These are phyloP conservation scores for Solanum bulbocastanum DNA, from an alignment of 257 asterid species.

Conservation along the genomic window DNA sequence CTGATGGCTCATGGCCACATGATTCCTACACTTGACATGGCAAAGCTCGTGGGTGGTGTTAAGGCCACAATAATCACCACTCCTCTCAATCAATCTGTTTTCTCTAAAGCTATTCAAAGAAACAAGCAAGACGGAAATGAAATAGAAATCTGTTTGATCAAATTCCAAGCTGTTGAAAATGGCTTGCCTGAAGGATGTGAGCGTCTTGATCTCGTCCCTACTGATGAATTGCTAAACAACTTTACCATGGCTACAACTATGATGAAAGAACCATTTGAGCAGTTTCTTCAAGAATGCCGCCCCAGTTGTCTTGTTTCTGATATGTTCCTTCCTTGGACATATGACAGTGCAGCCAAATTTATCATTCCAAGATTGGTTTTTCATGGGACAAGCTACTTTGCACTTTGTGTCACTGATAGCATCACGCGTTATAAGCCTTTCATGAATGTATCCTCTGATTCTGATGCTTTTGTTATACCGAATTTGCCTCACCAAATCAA, in stretches of 20 bases:
- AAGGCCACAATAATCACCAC: conserved; percentile 9
- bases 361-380: conserved; percentile 37
- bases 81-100: conserved; percentile 1
- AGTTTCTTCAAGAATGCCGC: conserved; percentile 10
- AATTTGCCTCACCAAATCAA: conserved; percentile 17
- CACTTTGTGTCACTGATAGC: conserved; percentile 9
- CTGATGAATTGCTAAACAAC: neutral
- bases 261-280: conserved; percentile 27
- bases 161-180: conserved; percentile 2
- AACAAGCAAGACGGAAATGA: neutral
- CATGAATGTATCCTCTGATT: conserved; percentile 22
- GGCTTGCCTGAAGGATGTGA: neutral
- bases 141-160: neutral
- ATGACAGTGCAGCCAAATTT: conserved; percentile 25
- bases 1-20: conserved; percentile 18
- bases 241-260: conserved; percentile 11
- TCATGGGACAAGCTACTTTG: conserved; percentile 25
- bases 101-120: neutral
- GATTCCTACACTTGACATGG: conserved; percentile 22
- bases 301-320: conserved; percentile 38
- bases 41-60: conserved; percentile 14
- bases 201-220: neutral
- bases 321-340: conserved; percentile 43
- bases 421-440: conserved; percentile 24
- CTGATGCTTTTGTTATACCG: conserved; percentile 30